Conservation (phyloP, 306 rosid species). For the Lagenaria siceraria region DNA sequence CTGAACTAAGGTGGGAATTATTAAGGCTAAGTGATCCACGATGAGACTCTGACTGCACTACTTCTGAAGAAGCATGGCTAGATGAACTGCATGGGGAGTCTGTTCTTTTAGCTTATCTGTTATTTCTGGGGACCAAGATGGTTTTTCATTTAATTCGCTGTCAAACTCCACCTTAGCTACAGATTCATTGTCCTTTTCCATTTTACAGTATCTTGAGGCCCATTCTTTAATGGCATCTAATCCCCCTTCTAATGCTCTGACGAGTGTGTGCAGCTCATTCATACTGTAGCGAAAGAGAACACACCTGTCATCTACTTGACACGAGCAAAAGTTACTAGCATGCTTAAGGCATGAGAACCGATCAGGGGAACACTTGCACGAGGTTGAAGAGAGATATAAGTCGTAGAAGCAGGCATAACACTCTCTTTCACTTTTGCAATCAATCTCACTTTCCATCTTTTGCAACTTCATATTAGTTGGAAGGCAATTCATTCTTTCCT, state of each 20-base stretch:
- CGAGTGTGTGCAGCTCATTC: slow-evolving; percentile 41
- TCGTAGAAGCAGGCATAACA: slow-evolving; percentile 83
- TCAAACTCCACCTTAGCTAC: slow-evolving; percentile 22
- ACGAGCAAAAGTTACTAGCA: slow-evolving; percentile 48
- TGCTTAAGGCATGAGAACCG: slow-evolving; percentile 73
- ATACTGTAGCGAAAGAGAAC: slow-evolving; percentile 46
- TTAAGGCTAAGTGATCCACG: slow-evolving; percentile 22
- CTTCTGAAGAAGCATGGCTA: slow-evolving; percentile 47
- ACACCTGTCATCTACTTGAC: slow-evolving; percentile 37
- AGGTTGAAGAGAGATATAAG: slow-evolving; percentile 61
- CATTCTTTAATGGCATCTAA: slow-evolving; percentile 29
- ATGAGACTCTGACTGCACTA: slow-evolving; percentile 39
- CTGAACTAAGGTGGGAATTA: slow-evolving; percentile 25
- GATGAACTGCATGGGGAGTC: slow-evolving; percentile 29
- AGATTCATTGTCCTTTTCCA: slow-evolving; percentile 11
- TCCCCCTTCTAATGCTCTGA: slow-evolving; percentile 61
- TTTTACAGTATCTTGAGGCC: slow-evolving; percentile 21
- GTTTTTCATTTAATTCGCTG: slow-evolving; percentile 23
- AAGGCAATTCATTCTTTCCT: slow-evolving; percentile 54
- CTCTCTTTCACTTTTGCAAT: slow-evolving; percentile 61
- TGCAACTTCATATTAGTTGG: slow-evolving; percentile 39
- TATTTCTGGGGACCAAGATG: slow-evolving; percentile 22
- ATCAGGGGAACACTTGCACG: slow-evolving; percentile 73
- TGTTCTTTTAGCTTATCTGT: slow-evolving; percentile 31
- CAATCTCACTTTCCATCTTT: slow-evolving; percentile 64